Conservation (phyloP, 2,329 filamentous ascomycete genomes). For the Curvularia verruculosa region DNA sequence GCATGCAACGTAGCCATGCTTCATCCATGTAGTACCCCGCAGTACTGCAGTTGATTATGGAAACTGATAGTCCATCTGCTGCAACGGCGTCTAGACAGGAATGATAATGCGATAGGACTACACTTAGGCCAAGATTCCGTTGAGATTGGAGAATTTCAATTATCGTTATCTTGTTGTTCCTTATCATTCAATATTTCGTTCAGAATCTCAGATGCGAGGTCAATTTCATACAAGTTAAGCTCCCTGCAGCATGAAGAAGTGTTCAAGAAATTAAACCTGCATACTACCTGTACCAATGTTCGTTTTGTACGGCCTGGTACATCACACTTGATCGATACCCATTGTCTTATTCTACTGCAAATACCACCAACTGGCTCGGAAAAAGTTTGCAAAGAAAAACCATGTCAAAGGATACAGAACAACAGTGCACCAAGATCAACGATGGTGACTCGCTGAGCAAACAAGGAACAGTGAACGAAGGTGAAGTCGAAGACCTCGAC, state of each 20-base stretch:
- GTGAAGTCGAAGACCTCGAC: slow-evolving; percentile 52
- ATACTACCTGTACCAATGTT: too few relatives aligned
- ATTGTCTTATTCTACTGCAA: background rate
- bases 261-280: background rate
- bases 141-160: background rate
- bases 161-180: background rate
- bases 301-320: too few relatives aligned
- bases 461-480: slow-evolving; percentile 8
- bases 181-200: slow-evolving; percentile 1
- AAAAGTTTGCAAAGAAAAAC: background rate
- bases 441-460: slow-evolving; percentile 4
- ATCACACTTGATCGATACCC: background rate
- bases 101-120: slow-evolving; percentile 1
- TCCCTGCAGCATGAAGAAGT: background rate
- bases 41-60: background rate
- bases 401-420: slow-evolving; percentile 3
- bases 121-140: background rate
- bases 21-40: slow-evolving; percentile 2
- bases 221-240: background rate
- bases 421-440: background rate
- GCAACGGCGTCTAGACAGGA: too few relatives aligned
- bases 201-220: background rate
- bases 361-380: background rate
- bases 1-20: background rate
- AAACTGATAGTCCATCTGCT: background rate